Percentiles rank a stretch among this genome's conserved stretches.
phyloP scores from a whole-genome alignment of 495 filamentous ascomycete species.

The Physcia stellaris region DNA sequence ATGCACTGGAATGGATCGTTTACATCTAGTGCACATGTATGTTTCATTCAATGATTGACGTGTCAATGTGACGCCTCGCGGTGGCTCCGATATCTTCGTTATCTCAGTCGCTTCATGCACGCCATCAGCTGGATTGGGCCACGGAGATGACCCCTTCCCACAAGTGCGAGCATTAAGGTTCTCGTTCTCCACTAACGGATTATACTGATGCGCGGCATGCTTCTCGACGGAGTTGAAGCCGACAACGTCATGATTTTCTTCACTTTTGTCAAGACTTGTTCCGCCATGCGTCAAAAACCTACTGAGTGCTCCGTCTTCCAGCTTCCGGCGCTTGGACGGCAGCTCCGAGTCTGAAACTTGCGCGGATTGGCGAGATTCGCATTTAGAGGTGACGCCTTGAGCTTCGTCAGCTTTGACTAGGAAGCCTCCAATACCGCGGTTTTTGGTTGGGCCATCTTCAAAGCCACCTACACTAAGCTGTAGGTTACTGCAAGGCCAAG shows the following conservation, averaged over 20 bases:
- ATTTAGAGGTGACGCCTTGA: too few species aligned
- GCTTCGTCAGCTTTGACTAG: slow-evolving; percentile 67
- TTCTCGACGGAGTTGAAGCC: neutral
- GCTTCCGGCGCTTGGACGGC: slow-evolving; percentile 45
- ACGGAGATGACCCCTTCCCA: too few species aligned
- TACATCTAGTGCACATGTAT: slow-evolving; percentile 56
- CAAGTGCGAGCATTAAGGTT: too few species aligned
- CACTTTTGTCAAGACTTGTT: slow-evolving; percentile 7
- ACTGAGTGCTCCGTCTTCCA: slow-evolving; percentile 36
- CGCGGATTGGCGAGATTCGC: too few species aligned
- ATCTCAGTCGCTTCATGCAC: too few species aligned
- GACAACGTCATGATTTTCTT: slow-evolving; percentile 1
- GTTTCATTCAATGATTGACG: too few species aligned
- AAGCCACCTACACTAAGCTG: slow-evolving; percentile 79
- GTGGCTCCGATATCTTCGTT: too few species aligned
- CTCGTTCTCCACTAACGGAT: too few species aligned
- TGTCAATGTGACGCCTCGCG: too few species aligned
- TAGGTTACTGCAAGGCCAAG: slow-evolving; percentile 80
- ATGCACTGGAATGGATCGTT: slow-evolving; percentile 35
- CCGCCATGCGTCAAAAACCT: slow-evolving; percentile 36
- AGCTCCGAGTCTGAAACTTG: too few species aligned
- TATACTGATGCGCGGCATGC: too few species aligned
- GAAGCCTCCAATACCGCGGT: slow-evolving; percentile 75
- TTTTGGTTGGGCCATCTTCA: slow-evolving; percentile 72
- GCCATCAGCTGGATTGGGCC: neutral